Percentiles rank a stretch among this genome's conserved stretches.
phyloP scores from a whole-genome alignment of 169 alveolate species.

The Besnoitia besnoiti region DNA sequence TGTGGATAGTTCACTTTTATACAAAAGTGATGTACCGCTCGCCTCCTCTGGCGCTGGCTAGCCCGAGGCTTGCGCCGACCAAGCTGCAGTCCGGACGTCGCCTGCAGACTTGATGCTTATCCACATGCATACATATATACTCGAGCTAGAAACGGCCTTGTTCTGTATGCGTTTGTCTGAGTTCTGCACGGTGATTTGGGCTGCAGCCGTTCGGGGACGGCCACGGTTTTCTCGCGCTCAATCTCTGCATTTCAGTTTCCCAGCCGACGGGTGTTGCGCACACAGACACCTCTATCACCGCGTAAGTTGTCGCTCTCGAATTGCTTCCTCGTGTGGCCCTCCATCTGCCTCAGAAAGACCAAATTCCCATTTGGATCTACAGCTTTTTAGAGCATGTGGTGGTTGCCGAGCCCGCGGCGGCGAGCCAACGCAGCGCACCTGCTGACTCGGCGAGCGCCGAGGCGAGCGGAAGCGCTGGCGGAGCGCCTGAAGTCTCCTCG shows the following conservation, averaged over 20 bases:
- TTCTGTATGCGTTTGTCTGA: too few relatives aligned
- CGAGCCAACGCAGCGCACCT: background rate
- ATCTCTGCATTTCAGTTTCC: too few relatives aligned
- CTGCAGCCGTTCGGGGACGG: too few relatives aligned
- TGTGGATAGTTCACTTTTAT: background rate
- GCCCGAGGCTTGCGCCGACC: background rate
- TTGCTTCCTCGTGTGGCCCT: background rate
- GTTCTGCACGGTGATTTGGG: too few relatives aligned
- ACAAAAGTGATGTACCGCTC: background rate
- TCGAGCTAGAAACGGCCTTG: too few relatives aligned
- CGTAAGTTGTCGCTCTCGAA: too few relatives aligned
- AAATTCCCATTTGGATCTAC: conserved; percentile 55
- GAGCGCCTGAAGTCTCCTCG: background rate
- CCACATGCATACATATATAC: too few relatives aligned
- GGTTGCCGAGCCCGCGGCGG: background rate
- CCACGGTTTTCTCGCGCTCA: too few relatives aligned
- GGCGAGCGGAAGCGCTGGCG: background rate
- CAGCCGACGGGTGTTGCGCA: too few relatives aligned
- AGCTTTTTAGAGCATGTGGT: conserved; percentile 41
- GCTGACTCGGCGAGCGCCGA: background rate
- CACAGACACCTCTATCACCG: too few relatives aligned
- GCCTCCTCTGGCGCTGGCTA: background rate
- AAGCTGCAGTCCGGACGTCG: too few relatives aligned
- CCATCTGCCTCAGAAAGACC: conserved; percentile 21
- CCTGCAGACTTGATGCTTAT: too few relatives aligned